These are phyloP conservation scores for Platanthera zijinensis DNA, from an alignment of 106 monocot genomes.

Conservation along the genomic window DNA sequence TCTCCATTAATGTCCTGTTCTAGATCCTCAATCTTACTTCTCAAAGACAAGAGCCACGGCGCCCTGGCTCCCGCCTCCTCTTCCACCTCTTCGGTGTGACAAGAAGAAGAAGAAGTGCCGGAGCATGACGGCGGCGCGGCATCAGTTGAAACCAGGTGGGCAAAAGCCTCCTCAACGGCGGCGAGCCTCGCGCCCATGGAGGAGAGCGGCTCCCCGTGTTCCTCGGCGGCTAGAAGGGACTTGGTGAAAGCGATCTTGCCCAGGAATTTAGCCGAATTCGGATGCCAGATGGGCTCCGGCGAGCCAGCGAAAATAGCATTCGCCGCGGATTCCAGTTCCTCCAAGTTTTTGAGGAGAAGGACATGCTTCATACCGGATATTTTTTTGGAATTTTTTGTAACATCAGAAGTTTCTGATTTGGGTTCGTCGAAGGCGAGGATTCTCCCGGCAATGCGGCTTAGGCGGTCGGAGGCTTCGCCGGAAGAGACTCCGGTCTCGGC, in stretches of 20 bases:
- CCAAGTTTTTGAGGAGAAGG: not conserved
- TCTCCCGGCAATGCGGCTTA: not conserved
- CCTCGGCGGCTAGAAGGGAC: not conserved
- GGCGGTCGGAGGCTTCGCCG: not conserved
- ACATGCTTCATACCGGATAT: not conserved
- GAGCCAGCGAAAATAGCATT: not conserved
- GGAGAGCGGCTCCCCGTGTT: not conserved
- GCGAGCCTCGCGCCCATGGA: not conserved
- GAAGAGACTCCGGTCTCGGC: not conserved
- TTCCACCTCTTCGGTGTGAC: not conserved
- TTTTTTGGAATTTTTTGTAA: too few relatives aligned
- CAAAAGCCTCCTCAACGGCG: not conserved
- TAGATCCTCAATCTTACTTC: not conserved
- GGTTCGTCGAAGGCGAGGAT: not conserved
- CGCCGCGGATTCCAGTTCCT: not conserved
- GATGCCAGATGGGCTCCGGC: not conserved
- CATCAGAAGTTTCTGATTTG: not conserved
- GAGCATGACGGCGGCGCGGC: not conserved
- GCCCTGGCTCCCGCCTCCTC: not conserved
- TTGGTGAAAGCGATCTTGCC: conserved; percentile 1
- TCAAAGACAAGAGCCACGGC: not conserved
- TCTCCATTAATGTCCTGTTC: not conserved
- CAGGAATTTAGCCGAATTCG: not conserved
- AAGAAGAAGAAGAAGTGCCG: not conserved
- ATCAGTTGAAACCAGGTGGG: not conserved